These are phyloP conservation scores for Penicillium sp. DNA, from an alignment of 2,329 filamentous ascomycete species.

Conservation along the genomic window DNA sequence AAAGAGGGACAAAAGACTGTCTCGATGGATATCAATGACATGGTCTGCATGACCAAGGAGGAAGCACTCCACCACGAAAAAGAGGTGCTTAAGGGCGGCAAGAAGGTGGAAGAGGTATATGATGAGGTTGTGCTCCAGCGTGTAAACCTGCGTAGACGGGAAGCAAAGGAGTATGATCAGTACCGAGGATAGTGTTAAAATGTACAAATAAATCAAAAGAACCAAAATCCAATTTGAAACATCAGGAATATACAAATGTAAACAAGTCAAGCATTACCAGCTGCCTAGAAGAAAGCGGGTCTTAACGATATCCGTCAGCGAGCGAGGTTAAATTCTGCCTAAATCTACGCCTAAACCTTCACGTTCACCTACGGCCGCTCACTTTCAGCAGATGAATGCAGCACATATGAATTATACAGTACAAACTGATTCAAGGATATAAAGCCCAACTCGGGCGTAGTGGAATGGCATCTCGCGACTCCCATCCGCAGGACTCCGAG, in stretches of 20 bases:
- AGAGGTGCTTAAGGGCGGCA: constrained; percentile 69
- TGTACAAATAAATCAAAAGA: background rate
- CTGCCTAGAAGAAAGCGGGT: background rate
- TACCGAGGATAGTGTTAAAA: constrained; percentile 41
- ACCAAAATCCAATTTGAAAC: background rate
- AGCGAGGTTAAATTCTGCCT: background rate
- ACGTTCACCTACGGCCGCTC: background rate
- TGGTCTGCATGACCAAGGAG: constrained; percentile 92
- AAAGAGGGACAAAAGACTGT: constrained; percentile 71
- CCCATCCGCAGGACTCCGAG: constrained; percentile 16
- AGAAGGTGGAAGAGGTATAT: constrained; percentile 70
- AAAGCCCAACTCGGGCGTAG: background rate
- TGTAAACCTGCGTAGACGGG: constrained; percentile 65
- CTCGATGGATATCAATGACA: constrained; percentile 64
- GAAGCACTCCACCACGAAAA: constrained; percentile 79
- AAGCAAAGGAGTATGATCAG: constrained; percentile 59
- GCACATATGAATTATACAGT: background rate
- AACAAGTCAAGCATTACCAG: background rate
- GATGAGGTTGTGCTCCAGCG: constrained; percentile 62
- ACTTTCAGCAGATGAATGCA: background rate
- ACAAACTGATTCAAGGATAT: background rate
- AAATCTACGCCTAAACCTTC: background rate
- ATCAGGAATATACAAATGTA: background rate
- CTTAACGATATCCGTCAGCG: constrained; percentile 1
- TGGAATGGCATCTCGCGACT: background rate